Base-by-base conservation (phyloP, 352 stramenopile genomes). In the Globisporangium echinulatum region DNA sequence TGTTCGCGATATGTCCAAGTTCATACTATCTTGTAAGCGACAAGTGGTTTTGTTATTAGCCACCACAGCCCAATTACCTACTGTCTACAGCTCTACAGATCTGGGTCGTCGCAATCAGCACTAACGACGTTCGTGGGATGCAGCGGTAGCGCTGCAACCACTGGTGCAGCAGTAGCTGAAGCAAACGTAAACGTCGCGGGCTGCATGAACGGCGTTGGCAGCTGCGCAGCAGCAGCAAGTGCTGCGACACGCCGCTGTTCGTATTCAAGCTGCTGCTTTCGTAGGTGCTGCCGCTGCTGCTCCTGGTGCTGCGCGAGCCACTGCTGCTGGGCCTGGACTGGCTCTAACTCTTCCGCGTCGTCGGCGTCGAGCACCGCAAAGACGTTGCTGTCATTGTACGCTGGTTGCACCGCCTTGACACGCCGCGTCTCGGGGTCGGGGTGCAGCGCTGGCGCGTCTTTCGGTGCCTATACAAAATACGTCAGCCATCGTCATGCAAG, bases 181-280 rank as follows among this genome's bases (percentile, higher is more conserved):
- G 49, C n/a, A 44, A 92, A 86, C n/a, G 63, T 77, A 56, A 92
- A 92, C 7, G 82, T 92, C 37, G 82, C 79, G 11, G 82, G 78
- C 60, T 83, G 79, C 56, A 92, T 65, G 58, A 88, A 82, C 48
- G 60, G 62, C 8, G 77, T 47, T 17, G 63, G 15, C 38, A 68
- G 61, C 14, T 61, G 43, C 3, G 57, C 33, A 33, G 50, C 67
- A 55, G 62, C 58, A 13, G 59, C 52, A 52, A 64, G 48, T 10
- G 59, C 58, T 8, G 50, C 58, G 10, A 52, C n/a, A 5, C 52
- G 59, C 52, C 59, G 59, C 19, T 54, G 37, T 14, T 59, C 53
- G 44, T 50, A 43, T 52, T 54, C 59, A 9, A 47, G 66, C 52
- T 17, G 59, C 17, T 13, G 52, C 47, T 13, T 48, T 7, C 36